These are phyloP conservation scores for Phalaenopsis aphrodite DNA, from an alignment of 106 monocot genomes.

Conservation along the genomic window DNA sequence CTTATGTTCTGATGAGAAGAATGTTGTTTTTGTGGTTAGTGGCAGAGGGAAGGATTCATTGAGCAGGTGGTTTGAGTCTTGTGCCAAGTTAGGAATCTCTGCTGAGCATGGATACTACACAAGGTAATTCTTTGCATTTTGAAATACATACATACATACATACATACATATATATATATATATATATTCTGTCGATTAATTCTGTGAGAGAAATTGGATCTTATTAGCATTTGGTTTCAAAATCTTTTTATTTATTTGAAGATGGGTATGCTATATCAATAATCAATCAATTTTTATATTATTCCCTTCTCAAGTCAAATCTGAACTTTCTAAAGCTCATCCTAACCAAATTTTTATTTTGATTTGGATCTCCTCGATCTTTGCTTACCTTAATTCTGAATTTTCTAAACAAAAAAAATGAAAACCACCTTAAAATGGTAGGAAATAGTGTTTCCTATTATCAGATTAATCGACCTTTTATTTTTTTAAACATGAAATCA, in stretches of 20 bases:
- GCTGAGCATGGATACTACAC: slow-evolving; percentile 94
- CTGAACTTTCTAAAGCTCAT: no score
- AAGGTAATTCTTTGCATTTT: slow-evolving; percentile 24
- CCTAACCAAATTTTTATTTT: no score
- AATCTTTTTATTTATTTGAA: no score
- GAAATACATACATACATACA: not conserved
- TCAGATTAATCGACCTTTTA: not conserved
- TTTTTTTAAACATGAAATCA: not conserved
- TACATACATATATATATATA: not conserved
- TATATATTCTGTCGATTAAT: no score
- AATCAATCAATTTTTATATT: no score
- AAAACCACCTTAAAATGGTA: not conserved
- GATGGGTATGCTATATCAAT: no score
- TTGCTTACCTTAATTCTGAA: no score
- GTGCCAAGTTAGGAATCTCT: slow-evolving; percentile 70
- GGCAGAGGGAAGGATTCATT: slow-evolving; percentile 80
- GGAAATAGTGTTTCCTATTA: not conserved
- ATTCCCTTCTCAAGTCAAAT: no score
- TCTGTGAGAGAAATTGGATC: no score
- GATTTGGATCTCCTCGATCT: no score
- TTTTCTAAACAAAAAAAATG: not conserved
- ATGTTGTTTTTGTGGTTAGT: slow-evolving; percentile 84
- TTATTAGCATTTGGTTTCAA: no score
- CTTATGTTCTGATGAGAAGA: slow-evolving; percentile 63
- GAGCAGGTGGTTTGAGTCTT: slow-evolving; percentile 68